Conservation (phyloP, 202 grass and related monocot species). For the Setaria italica region DNA sequence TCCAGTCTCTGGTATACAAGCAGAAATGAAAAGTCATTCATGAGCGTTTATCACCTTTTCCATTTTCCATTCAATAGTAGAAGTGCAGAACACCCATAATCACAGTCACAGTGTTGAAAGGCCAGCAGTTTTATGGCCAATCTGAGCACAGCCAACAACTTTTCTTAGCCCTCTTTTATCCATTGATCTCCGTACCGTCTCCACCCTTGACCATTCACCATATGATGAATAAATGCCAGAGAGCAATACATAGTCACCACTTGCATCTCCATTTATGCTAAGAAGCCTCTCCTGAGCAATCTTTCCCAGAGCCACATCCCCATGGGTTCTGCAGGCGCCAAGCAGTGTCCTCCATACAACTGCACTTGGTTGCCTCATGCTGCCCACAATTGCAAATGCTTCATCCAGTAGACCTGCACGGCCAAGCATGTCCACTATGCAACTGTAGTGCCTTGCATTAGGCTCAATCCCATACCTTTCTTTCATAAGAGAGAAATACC, state of each 20-base stretch:
- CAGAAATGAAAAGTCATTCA: neutral
- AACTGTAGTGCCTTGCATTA: constrained; percentile 63
- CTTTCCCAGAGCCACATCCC: constrained; percentile 51
- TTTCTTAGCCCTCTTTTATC: constrained; percentile 58
- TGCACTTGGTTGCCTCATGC: constrained; percentile 59
- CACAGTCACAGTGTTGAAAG: neutral
- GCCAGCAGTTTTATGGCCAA: constrained; percentile 4
- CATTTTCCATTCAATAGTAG: neutral
- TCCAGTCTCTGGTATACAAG: neutral
- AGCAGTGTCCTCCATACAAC: constrained; percentile 67
- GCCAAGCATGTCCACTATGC: constrained; percentile 60
- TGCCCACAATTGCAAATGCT: constrained; percentile 48
- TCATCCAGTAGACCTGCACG: constrained; percentile 53
- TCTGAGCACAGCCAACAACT: constrained; percentile 51
- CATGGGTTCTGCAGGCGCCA: constrained; percentile 56
- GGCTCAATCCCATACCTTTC: constrained; percentile 43
- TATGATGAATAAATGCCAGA: constrained; percentile 66
- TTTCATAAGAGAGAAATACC: constrained; percentile 52
- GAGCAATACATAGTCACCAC: constrained; percentile 62
- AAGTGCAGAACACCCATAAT: constrained; percentile 1
- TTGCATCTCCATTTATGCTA: constrained; percentile 53
- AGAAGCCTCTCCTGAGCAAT: constrained; percentile 58
- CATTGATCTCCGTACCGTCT: constrained; percentile 52
- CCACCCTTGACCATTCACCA: constrained; percentile 53
- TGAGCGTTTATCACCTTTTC: neutral